Base-by-base conservation (phyloP, 192 early-diverging fungal genomes). In the Linnemannia exigua region DNA sequence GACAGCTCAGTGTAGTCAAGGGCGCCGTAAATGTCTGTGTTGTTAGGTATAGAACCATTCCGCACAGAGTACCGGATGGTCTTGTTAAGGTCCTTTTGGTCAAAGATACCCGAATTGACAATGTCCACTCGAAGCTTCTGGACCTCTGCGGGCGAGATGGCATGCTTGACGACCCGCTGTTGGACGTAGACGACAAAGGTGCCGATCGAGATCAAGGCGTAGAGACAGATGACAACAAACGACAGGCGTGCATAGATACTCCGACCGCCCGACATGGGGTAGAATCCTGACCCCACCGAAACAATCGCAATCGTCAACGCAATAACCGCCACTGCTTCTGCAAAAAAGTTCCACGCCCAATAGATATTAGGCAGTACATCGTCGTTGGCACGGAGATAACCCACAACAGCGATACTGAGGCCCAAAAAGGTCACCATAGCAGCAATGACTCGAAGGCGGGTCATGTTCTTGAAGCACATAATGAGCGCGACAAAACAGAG, bases 281-380 rank as follows among this genome's bases (percentile, higher is more conserved):
- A 79, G 58, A 86, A 86, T 0, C 78, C 83, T 15, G 73, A 28
- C 1, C 77, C 83, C 6, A 86, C 83, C n/a, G n/a, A 31, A 41
- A 86, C 74, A 37, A 79, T 76, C 2, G 78, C 67, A 9, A 67
- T 35, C 0, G 73, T 52, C n/a, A 86, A 63, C 22, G 52, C 68
- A 3, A 76, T 44, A n/a, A 86, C 74, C 5, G 44, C 83, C 4
- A 66, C 20, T 19, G 73, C 58, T 44, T 86, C 83, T 4, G 36
- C 83, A 7, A 72, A 17, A 38, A 86, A 79, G 38, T 86, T 76
- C 83, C 83, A 86, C 2, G 61, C 74, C 77, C 77, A 86, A 61
- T 72, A 86, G 74, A 77, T 76, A 19, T 68, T 58, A 16, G 15
- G 72, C 33, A 1, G 76, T 19, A 15, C n/a, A 47, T 25, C 74